phyloP scores from a whole-genome alignment of 495 filamentous ascomycete genomes.

The Tuber aestivum region DNA sequence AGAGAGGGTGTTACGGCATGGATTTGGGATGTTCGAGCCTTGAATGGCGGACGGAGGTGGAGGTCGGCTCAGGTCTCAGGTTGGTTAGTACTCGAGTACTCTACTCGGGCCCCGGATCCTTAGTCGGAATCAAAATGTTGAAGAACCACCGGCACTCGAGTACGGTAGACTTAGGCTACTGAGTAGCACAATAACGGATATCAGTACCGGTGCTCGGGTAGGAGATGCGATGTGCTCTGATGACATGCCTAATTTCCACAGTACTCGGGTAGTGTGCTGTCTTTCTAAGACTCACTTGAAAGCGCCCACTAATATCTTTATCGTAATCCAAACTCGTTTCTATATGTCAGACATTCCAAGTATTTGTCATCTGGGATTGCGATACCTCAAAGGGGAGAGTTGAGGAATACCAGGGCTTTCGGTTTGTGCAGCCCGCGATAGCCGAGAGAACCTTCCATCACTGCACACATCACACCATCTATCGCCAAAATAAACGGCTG shows the following conservation, averaged over 20 bases:
- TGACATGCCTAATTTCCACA: neutral
- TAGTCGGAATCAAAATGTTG: neutral
- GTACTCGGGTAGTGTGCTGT: no score
- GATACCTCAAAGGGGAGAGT: neutral
- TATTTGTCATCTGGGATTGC: neutral
- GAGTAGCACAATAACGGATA: neutral
- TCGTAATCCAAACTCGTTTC: neutral
- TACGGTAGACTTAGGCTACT: neutral
- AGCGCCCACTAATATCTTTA: neutral
- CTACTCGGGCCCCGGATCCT: neutral
- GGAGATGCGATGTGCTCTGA: neutral
- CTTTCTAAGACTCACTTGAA: neutral
- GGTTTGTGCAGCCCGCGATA: neutral
- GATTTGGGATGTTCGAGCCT: neutral
- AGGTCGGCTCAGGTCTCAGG: neutral
- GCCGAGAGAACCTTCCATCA: neutral
- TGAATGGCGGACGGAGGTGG: neutral
- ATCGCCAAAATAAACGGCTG: neutral
- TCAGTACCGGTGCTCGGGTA: neutral
- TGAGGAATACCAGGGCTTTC: neutral
- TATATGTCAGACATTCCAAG: neutral
- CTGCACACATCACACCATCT: neutral
- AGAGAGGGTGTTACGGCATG: neutral
- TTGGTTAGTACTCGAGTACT: neutral
- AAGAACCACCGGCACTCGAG: no score